Conservation (phyloP, 2,329 filamentous ascomycete genomes). For the Botryotinia narcissicola region DNA sequence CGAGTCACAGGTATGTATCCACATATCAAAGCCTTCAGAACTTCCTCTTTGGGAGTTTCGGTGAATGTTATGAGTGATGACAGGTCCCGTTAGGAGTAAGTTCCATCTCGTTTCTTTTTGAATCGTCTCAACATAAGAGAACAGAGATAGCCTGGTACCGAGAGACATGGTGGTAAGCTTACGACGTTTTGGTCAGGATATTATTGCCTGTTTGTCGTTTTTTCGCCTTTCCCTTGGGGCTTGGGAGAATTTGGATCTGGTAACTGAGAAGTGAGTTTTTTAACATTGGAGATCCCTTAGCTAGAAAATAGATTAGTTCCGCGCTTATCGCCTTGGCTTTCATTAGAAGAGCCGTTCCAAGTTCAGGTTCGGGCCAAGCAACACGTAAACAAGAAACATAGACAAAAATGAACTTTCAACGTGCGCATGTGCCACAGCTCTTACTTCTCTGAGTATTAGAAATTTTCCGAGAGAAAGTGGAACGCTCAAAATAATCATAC, state of each 20-base stretch:
- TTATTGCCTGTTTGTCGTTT: background rate
- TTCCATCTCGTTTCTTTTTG: background rate
- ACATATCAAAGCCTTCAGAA: slow-evolving; percentile 3
- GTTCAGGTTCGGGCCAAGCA: slow-evolving; percentile 14
- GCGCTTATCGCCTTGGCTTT: background rate
- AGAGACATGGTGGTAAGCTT: slow-evolving; percentile 20
- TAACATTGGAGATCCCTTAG: background rate
- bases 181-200: slow-evolving; percentile 6
- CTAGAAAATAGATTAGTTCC: background rate
- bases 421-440: background rate
- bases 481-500: background rate
- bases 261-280: background rate
- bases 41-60: background rate
- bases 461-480: background rate
- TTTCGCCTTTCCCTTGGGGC: background rate
- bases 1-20: background rate
- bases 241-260: background rate
- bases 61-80: background rate
- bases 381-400: slow-evolving; percentile 1
- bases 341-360: background rate
- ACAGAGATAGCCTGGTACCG: background rate
- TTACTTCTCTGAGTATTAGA: background rate
- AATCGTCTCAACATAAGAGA: background rate
- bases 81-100: background rate
- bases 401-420: background rate